These are phyloP conservation scores for Candida tetrigidarum DNA, from an alignment of 1,139 yeast genomes.

Conservation along the genomic window DNA sequence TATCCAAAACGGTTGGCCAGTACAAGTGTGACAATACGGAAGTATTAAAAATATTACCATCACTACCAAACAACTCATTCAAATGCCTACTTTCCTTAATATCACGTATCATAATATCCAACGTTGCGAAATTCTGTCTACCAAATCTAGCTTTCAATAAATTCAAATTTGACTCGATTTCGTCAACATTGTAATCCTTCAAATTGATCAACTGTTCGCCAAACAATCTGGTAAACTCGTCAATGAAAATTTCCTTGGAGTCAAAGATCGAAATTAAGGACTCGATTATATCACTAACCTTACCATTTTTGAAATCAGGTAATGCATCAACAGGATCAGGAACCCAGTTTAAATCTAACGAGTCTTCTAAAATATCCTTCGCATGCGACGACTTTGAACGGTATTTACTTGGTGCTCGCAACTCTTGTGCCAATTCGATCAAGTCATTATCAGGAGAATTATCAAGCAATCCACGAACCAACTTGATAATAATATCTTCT, in stretches of 20 bases:
- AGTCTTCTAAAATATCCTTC: constrained; percentile 32
- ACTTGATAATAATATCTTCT: constrained; percentile 69
- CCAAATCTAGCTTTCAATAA: constrained; percentile 71
- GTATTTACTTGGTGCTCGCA: constrained; percentile 25
- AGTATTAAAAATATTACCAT: constrained; percentile 28
- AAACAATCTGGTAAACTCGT: constrained; percentile 70
- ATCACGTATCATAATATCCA: constrained; percentile 89
- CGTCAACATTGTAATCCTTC: constrained; percentile 48
- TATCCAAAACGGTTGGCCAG: constrained; percentile 54
- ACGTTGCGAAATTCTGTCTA: constrained; percentile 60
- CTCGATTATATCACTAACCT: constrained; percentile 69
- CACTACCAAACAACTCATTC: constrained; percentile 1
- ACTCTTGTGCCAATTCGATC: constrained; percentile 56
- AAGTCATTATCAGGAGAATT: constrained; percentile 47
- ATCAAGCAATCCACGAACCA: constrained; percentile 75
- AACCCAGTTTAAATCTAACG: constrained; percentile 63
- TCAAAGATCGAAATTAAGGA: constrained; percentile 79
- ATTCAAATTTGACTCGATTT: constrained; percentile 47
- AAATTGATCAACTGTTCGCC: constrained; percentile 61
- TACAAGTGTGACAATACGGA: constrained; percentile 48
- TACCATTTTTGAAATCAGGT: constrained; percentile 76
- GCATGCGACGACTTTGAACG: constrained; percentile 14
- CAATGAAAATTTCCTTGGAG: constrained; percentile 71
- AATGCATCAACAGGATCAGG: constrained; percentile 96
- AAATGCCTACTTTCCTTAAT: constrained; percentile 53